Conservation (phyloP, 768 basidiomycete species). For the Suillus tomentosus region DNA sequence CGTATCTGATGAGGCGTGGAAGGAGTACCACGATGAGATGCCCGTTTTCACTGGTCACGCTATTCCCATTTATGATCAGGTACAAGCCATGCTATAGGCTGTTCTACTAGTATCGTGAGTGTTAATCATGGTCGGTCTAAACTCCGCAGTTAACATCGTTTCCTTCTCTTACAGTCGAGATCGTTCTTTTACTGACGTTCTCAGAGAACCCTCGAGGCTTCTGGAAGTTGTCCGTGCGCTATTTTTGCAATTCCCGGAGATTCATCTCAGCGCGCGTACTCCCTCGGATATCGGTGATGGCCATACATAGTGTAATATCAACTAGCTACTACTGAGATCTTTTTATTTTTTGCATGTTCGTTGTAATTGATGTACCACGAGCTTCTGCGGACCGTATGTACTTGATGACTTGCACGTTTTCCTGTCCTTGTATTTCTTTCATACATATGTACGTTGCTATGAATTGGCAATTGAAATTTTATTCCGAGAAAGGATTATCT, state of each 20-base stretch:
- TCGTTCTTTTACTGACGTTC: conserved; percentile 5
- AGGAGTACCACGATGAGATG: conserved; percentile 42
- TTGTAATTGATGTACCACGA: conserved; percentile 7
- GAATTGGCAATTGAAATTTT: too few relatives aligned
- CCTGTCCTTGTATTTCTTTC: not conserved
- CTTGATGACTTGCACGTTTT: not conserved
- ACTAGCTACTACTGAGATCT: not conserved
- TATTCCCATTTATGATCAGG: conserved; percentile 35
- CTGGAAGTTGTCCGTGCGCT: conserved; percentile 4
- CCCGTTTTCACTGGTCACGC: conserved; percentile 48
- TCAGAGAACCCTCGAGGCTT: conserved; percentile 4
- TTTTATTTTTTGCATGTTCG: conserved; percentile 1
- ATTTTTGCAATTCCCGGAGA: conserved; percentile 11
- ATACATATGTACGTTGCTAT: not conserved
- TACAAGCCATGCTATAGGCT: conserved; percentile 47
- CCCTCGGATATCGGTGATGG: conserved; percentile 14
- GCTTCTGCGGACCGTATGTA: not conserved
- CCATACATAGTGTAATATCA: conserved; percentile 14
- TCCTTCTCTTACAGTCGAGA: conserved; percentile 13
- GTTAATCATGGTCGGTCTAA: conserved; percentile 7
- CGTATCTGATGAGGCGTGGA: conserved; percentile 52
- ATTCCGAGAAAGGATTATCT: conserved; percentile 1
- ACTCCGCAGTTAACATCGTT: conserved; percentile 12
- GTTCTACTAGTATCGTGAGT: conserved; percentile 11
- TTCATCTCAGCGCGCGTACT: conserved; percentile 8